These are phyloP conservation scores for Silene vulgaris DNA, from an alignment of 179 eudicot genomes.

Conservation along the genomic window DNA sequence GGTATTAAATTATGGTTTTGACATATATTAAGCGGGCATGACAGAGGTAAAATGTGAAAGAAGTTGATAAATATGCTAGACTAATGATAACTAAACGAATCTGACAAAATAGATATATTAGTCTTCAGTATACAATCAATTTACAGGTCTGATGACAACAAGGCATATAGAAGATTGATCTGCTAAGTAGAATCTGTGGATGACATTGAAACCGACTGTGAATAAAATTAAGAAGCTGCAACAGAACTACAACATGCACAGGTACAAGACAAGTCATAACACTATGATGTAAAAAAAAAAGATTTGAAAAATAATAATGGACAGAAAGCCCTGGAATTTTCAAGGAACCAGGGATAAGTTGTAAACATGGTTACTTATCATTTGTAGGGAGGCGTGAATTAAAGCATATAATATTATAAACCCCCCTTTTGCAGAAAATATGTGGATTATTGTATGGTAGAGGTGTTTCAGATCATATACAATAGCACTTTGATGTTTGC, in stretches of 20 bases:
- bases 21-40: not conserved
- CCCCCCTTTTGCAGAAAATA: not conserved
- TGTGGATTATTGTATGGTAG: not conserved
- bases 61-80: conserved; percentile 5
- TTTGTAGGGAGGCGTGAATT: not conserved
- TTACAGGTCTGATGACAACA: conserved; percentile 1
- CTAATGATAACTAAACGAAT: not conserved
- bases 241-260: not conserved
- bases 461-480: conserved; percentile 6
- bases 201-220: not conserved
- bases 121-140: conserved; percentile 2
- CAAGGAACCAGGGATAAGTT: not conserved
- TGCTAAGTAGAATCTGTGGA: not conserved
- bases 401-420: not conserved
- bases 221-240: not conserved
- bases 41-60: not conserved
- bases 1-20: not conserved
- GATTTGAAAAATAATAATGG: not conserved
- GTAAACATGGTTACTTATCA: not conserved
- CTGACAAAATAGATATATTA: not conserved
- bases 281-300: not conserved
- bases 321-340: not conserved
- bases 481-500: not conserved
- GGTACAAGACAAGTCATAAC: not conserved
- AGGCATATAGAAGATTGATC: not conserved